phyloP scores from a whole-genome alignment of 2,329 filamentous ascomycete genomes.

The Penicillium sp. region DNA sequence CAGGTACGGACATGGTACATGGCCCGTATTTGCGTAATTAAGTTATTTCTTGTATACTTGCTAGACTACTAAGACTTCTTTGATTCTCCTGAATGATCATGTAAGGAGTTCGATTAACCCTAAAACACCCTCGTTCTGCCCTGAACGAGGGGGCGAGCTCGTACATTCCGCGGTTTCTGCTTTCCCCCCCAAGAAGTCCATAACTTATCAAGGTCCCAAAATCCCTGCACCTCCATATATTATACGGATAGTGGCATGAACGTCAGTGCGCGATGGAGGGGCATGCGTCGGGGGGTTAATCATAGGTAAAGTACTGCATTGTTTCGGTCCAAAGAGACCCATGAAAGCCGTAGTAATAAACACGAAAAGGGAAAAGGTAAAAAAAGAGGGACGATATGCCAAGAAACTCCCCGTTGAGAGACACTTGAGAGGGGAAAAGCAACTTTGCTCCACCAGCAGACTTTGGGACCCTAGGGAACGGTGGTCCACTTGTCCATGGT shows the following conservation, averaged over 20 bases:
- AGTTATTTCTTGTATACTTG: background rate
- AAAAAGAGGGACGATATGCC: background rate
- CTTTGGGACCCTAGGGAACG: background rate
- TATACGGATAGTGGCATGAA: constrained; percentile 1
- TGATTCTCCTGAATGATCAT: background rate
- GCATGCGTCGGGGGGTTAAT: background rate
- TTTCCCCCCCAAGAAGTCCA: background rate
- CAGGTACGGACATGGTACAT: constrained; percentile 17
- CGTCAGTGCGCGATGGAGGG: constrained; percentile 23
- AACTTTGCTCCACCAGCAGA: background rate
- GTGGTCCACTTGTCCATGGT: background rate
- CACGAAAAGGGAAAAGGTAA: background rate
- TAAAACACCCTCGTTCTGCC: background rate
- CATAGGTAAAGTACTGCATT: background rate
- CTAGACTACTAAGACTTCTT: background rate
- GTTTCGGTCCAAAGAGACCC: background rate
- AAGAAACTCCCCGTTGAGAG: background rate
- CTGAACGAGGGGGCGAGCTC: background rate
- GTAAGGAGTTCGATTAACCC: background rate
- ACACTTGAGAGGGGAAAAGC: background rate
- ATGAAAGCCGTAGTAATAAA: background rate
- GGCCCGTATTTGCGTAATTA: background rate
- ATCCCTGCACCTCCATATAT: background rate
- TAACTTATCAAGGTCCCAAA: background rate
- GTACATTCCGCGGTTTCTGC: background rate